Percentiles rank a stretch among this genome's conserved stretches.
Evolutionary conservation across 1,284 basidiomycete genomes (phyloP).

Genomic region (Cerrena zonata): DNA sequence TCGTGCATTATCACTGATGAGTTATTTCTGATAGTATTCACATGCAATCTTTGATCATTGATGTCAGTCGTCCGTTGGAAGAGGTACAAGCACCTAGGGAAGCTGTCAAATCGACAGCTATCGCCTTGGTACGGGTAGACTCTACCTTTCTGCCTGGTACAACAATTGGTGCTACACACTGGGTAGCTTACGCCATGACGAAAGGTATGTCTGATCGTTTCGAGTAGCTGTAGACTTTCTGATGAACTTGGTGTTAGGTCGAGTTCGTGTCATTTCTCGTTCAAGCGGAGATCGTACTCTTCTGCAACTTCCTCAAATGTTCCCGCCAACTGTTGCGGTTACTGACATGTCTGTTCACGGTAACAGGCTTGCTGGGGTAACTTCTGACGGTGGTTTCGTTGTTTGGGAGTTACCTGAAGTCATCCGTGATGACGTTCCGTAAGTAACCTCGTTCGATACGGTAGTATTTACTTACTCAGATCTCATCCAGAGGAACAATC

Average conservation of each 20-base stretch:
- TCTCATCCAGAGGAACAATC: slow-evolving; percentile 49
- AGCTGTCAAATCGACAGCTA: slow-evolving; percentile 72
- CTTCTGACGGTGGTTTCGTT: slow-evolving; percentile 78
- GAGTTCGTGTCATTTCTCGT: slow-evolving; percentile 77
- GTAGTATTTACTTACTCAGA: background rate
- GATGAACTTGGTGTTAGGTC: slow-evolving; percentile 37
- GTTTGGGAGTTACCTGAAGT: slow-evolving; percentile 77
- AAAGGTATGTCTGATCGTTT: slow-evolving; percentile 43
- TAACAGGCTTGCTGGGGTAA: slow-evolving; percentile 76
- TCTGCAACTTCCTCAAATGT: slow-evolving; percentile 64
- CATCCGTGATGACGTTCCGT: slow-evolving; percentile 80
- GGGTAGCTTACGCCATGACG: slow-evolving; percentile 88
- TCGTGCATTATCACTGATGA: slow-evolving; percentile 6
- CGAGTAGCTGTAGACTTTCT: background rate
- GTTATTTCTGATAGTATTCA: slow-evolving; percentile 13
- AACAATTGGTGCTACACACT: slow-evolving; percentile 79
- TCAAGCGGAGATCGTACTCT: slow-evolving; percentile 79
- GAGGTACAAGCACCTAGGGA: slow-evolving; percentile 69
- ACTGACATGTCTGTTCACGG: slow-evolving; percentile 78
- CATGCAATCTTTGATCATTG: slow-evolving; percentile 62
- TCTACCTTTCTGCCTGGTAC: slow-evolving; percentile 73
- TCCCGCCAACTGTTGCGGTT: slow-evolving; percentile 57
- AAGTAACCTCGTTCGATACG: slow-evolving; percentile 24
- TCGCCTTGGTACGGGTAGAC: slow-evolving; percentile 77
- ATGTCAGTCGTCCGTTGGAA: slow-evolving; percentile 63